A percentile compares a stretch with the other conserved stretches of the same genome.
phyloP scores from a whole-genome alignment of 2,329 filamentous ascomycete genomes.

The Alternaria arborescens region DNA sequence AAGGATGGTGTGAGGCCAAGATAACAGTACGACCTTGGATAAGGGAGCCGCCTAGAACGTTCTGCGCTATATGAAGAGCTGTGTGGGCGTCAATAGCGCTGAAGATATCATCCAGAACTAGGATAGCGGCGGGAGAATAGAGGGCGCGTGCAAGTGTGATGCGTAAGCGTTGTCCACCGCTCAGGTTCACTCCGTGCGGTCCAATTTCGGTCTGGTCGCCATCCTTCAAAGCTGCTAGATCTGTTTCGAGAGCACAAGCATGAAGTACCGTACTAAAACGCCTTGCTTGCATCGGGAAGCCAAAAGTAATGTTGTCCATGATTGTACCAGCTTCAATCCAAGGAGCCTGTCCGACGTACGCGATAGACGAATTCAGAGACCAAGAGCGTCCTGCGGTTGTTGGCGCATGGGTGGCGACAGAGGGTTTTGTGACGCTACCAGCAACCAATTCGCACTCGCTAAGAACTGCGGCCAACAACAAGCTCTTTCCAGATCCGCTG shows the following conservation, averaged over 20 bases:
- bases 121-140: not conserved
- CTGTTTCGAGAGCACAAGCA: not conserved
- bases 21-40: not conserved
- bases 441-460: not conserved
- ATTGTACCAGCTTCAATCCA: not conserved
- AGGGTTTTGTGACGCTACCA: not conserved
- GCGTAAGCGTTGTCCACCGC: not conserved
- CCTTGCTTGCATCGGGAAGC: not conserved
- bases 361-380: not conserved
- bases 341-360: not conserved
- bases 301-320: not conserved
- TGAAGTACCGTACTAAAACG: not conserved
- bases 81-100: slow-evolving; percentile 5
- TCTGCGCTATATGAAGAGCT: not conserved
- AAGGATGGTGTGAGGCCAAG: not conserved
- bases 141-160: slow-evolving; percentile 4
- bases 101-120: slow-evolving; percentile 5
- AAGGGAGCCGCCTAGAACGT: not conserved
- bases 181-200: not conserved
- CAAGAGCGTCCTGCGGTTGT: not conserved
- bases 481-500: not conserved
- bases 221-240: not conserved
- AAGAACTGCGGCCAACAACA: not conserved
- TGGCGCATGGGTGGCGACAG: not conserved
- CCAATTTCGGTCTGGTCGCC: not conserved